A percentile compares a stretch with the other conserved stretches of the same genome.
Evolutionary conservation across 2,329 filamentous ascomycete genomes (phyloP).

Genomic region (Colletotrichum sp.): DNA sequence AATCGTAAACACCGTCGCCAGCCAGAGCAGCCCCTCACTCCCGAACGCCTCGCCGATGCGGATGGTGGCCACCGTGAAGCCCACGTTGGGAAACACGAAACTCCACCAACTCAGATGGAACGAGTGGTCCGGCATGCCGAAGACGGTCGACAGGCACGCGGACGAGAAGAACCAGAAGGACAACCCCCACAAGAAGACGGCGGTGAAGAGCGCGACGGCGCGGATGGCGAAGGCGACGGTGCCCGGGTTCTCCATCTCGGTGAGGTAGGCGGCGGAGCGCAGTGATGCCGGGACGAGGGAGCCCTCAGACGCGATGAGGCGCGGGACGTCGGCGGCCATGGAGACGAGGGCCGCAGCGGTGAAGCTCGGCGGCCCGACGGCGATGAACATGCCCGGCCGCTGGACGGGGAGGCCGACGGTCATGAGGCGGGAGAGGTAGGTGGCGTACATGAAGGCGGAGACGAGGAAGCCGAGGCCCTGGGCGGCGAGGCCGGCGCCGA

Average conservation of each 20-base stretch:
- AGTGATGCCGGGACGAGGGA: constrained; percentile 8
- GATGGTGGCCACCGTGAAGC: constrained; percentile 59
- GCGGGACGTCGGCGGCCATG: constrained; percentile 8
- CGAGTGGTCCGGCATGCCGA: constrained; percentile 29
- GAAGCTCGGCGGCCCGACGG: constrained; percentile 62
- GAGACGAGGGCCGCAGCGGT: constrained; percentile 38
- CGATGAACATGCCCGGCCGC: constrained; percentile 68
- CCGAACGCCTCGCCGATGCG: constrained; percentile 51
- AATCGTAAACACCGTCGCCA: constrained; percentile 56
- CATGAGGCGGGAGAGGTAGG: constrained; percentile 65
- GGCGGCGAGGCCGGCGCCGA: constrained; percentile 61
- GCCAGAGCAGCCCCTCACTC: constrained; percentile 49
- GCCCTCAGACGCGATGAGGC: neutral
- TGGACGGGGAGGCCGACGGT: constrained; percentile 59
- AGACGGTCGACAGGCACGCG: constrained; percentile 48
- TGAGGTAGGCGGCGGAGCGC: constrained; percentile 1
- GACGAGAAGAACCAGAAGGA: constrained; percentile 56
- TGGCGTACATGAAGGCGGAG: constrained; percentile 63
- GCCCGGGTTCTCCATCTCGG: neutral
- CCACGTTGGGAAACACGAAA: constrained; percentile 65
- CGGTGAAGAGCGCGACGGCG: constrained; percentile 3
- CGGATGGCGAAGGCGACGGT: constrained; percentile 17
- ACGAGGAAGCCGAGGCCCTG: constrained; percentile 67
- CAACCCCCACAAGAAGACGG: constrained; percentile 35
- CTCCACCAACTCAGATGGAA: constrained; percentile 63